Conservation (phyloP, 2,329 filamentous ascomycete genomes). For the Akanthomyces muscarius region DNA sequence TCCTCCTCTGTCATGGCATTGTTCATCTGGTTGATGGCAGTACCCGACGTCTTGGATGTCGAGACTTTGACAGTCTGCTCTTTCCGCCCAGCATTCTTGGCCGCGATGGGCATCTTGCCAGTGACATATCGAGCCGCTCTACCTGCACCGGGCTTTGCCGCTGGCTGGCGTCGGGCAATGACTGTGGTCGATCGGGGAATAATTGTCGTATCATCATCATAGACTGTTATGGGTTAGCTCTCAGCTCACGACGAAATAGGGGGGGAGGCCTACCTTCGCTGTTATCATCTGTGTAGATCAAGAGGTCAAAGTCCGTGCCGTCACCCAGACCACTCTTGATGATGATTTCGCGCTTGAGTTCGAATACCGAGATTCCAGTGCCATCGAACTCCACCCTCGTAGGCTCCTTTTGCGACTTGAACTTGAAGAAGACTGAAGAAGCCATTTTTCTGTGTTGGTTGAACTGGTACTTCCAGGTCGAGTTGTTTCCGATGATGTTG, state of each 20-base stretch:
- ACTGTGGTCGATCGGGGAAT: conserved; percentile 94
- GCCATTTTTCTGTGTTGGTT: conserved; percentile 59
- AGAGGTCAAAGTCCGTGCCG: conserved; percentile 92
- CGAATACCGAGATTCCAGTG: conserved; percentile 96
- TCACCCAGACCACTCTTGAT: conserved; percentile 88
- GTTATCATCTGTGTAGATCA: conserved; percentile 88
- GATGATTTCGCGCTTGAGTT: conserved; percentile 98
- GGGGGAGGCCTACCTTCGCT: conserved; percentile 68
- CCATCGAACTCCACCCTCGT: conserved; percentile 95
- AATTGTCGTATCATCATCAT: conserved; percentile 96
- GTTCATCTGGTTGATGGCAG: conserved; percentile 62
- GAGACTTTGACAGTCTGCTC: conserved; percentile 58
- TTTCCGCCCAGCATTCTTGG: conserved; percentile 72
- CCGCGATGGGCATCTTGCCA: conserved; percentile 87
- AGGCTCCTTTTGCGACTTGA: conserved; percentile 97
- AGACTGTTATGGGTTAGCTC: conserved; percentile 58
- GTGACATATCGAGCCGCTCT: conserved; percentile 92
- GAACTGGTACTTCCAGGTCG: not conserved
- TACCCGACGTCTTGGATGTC: conserved; percentile 51
- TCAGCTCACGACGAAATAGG: conserved; percentile 2
- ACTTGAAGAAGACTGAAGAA: conserved; percentile 99
- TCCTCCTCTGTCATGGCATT: conserved; percentile 88
- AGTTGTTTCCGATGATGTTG: not conserved
- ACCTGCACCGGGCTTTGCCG: conserved; percentile 79
- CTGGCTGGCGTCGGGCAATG: conserved; percentile 80